Conservation (phyloP, 495 filamentous ascomycete genomes). For the Letharia lupina region DNA sequence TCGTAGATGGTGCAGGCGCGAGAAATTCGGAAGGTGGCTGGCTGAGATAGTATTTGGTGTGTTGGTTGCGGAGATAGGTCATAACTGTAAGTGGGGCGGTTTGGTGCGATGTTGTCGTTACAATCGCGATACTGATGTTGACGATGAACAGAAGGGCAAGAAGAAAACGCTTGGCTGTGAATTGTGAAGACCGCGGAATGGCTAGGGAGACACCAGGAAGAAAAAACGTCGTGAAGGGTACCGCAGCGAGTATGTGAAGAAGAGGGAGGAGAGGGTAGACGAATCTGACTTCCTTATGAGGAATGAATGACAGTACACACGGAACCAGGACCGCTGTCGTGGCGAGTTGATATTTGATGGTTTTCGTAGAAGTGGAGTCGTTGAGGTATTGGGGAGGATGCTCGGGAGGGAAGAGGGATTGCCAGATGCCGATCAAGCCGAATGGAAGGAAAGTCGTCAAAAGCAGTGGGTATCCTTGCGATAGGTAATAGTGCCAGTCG, state of each 20-base stretch:
- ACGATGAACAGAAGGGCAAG: constrained; percentile 51
- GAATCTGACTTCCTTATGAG: constrained; percentile 97
- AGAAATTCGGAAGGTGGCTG: constrained; percentile 14
- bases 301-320: constrained; percentile 60
- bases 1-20: constrained; percentile 27
- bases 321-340: constrained; percentile 53
- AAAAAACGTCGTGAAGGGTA: constrained; percentile 59
- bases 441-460: constrained; percentile 80
- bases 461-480: constrained; percentile 80
- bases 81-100: constrained; percentile 65
- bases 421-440: constrained; percentile 55
- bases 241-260: constrained; percentile 71
- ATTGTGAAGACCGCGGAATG: constrained; percentile 19
- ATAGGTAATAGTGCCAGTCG: constrained; percentile 85
- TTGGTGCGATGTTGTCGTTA: constrained; percentile 70
- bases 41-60: constrained; percentile 43
- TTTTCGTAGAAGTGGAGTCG: constrained; percentile 34
- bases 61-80: constrained; percentile 62
- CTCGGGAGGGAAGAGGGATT: constrained; percentile 32
- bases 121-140: constrained; percentile 64
- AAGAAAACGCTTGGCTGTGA: constrained; percentile 29
- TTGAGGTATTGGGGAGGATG: constrained; percentile 27
- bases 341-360: constrained; percentile 50
- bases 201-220: constrained; percentile 35
- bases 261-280: constrained; percentile 86